Base-by-base conservation (phyloP, 2,329 filamentous ascomycete genomes). In the Arthrobotrys sinensis region DNA sequence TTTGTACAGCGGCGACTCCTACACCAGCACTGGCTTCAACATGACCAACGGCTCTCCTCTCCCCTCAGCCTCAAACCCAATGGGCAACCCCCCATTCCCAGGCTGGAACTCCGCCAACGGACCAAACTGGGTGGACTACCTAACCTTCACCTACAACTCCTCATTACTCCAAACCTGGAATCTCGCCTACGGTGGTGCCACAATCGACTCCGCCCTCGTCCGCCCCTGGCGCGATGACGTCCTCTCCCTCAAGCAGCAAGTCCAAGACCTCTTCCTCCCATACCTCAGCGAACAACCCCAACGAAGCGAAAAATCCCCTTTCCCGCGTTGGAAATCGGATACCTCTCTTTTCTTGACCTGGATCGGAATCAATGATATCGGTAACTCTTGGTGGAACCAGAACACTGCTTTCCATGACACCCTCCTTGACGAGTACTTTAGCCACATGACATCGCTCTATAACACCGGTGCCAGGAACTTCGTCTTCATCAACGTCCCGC, bases 281-380 rank as follows among this genome's bases (percentile, higher is more conserved):
- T 80, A 80, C 48, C 67, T 81, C 14, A 24, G 38, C 55, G 28
- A 19, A 8, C 76, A 83, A 14, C 80, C 83, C 1, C 80, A 81
- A 1, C 83, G 84, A 2, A 81, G 80, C 4, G 73, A 36, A 4
- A 81, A 83, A 48, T 83, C 83, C 3, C 83, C 85, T 0, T 77
- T 77, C 45, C 73, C 73, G 8, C 57, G 73, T 4, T 88, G 87
- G 87, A 85, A 82, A 16, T 83, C 84, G 1, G 70, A 80, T 2
- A 84, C 87, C 67, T 85, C 85, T 0, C 84, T 89, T 0, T 87
- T 88, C 76, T 85, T 85, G 4, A 85, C 88, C 63, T 89, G 85
- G 84, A 87, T 89, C 63, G 88, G 88, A 38, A 87, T 89, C 80
- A 89, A 89, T 81, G 88, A 89, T 80, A 85, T 89, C 14, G 86